Conservation (phyloP, 805 yeast genomes). For the Yarrowia sp. region DNA sequence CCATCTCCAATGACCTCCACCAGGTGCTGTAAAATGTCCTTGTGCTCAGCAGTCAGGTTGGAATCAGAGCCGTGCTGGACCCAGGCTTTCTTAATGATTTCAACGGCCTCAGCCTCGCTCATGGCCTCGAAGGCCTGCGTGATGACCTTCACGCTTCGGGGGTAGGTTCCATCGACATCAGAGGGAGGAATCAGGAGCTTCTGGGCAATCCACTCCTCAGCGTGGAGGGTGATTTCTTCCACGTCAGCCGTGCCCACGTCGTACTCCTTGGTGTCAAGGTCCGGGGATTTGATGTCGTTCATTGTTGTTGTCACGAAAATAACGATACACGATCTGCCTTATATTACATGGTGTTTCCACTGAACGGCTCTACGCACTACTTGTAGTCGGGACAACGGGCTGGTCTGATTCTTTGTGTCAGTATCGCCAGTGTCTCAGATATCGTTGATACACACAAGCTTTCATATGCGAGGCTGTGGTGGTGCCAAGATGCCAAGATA, state of each 20-base stretch:
- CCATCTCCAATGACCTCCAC: not conserved
- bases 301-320: too few species aligned
- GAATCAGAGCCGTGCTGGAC: constrained; percentile 48
- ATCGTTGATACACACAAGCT: not conserved
- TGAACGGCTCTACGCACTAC: not conserved
- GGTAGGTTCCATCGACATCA: not conserved
- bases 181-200: constrained; percentile 8
- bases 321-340: too few species aligned
- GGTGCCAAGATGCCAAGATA: not conserved
- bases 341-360: too few species aligned
- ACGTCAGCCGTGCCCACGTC: not conserved
- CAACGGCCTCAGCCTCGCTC: constrained; percentile 43
- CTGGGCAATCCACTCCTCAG: constrained; percentile 1
- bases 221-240: not conserved
- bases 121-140: constrained; percentile 43
- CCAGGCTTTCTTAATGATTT: constrained; percentile 43
- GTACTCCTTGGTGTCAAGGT: not conserved
- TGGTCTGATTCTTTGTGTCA: not conserved
- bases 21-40: constrained; percentile 25
- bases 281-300: not conserved
- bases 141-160: constrained; percentile 39
- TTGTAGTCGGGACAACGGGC: too few species aligned
- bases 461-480: too few species aligned
- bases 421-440: not conserved
- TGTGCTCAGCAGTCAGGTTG: constrained; percentile 45